Base-by-base conservation (phyloP, 352 stramenopile species). In the Globisporangium polare region DNA sequence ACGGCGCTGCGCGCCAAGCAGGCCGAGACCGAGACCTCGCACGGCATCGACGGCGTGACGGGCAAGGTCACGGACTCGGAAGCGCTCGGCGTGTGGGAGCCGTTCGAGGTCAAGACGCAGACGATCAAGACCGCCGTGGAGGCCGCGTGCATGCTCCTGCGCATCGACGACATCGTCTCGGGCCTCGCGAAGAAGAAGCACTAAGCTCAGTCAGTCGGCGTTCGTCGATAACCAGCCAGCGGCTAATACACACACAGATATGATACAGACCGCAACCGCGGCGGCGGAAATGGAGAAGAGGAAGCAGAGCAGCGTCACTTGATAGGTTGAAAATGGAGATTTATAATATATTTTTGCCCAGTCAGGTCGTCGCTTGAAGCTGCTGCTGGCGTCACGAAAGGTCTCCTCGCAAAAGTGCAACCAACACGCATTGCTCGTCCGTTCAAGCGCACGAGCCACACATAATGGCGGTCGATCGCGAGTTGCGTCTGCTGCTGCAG, bases 141-240 rank as follows among this genome's bases (percentile, higher is more conserved):
- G 74, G 97, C 94, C 63, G 95, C 97, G 47, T 99, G 95, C 74
- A 99, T 99, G 83, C 80, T 98, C 63, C 73, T 97, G 65, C 94
- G 98, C 63, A 99, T 99, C 77, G 98, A 99, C 78, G 98, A 99
- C 77, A 99, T 99, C 73, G 97, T 99, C 33, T 99, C 96, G 53
- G 98, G 98, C 42, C 93, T 98, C 55, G 97, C 98, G 63, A 99
- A 99, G 72, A 94, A 94, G 81, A 96, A 97, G 70, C 78, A 90
- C 50, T 93, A 85, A 66, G 18, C 15, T 60, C 37, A 22, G 49
- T 26, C 22, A 33, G 20, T 51, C n/a, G 9, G 18, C 9, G 51
- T n/a, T 29, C 46, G 56, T 13, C 46, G 54, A 18, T 53, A 67
- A 63, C 53, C 66, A 52, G 50, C 6, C 47, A 69, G 45, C 50